Percentiles rank a stretch among this genome's conserved stretches.
Conservation (phyloP, 257 asterid genomes). For the Oldenlandia corymbosa region DNA sequence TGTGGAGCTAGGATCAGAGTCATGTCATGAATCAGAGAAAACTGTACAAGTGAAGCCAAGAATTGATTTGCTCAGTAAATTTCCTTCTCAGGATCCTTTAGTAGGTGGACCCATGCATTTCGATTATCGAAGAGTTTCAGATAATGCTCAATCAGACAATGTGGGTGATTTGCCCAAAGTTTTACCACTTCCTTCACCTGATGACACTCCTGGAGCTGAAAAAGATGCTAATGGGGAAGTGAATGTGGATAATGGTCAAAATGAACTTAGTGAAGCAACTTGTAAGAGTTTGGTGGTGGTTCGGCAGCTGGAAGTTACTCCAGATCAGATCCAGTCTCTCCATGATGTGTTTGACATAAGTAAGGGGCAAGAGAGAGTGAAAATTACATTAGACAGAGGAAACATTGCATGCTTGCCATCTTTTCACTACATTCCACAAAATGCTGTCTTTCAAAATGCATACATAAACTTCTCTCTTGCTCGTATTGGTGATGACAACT, state of each 20-base stretch:
- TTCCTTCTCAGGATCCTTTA: slow-evolving; percentile 1
- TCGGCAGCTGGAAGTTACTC: slow-evolving; percentile 31
- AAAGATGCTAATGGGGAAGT: slow-evolving; percentile 26
- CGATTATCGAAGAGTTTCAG: slow-evolving; percentile 8
- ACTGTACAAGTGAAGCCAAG: background rate
- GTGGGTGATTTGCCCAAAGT: slow-evolving; percentile 21
- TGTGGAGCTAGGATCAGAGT: slow-evolving; percentile 41
- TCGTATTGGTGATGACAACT: slow-evolving; percentile 53
- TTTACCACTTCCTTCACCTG: slow-evolving; percentile 29
- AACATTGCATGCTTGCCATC: slow-evolving; percentile 54
- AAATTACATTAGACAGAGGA: slow-evolving; percentile 56
- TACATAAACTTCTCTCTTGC: slow-evolving; percentile 60
- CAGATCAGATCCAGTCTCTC: slow-evolving; percentile 30
- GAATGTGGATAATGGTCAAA: slow-evolving; percentile 26
- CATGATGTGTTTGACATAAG: slow-evolving; percentile 54
- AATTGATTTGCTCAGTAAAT: background rate
- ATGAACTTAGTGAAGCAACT: slow-evolving; percentile 27
- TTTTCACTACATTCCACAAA: slow-evolving; percentile 72
- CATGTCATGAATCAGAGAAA: slow-evolving; percentile 14
- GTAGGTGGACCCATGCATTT: background rate
- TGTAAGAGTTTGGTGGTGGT: slow-evolving; percentile 32
- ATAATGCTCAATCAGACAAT: slow-evolving; percentile 27
- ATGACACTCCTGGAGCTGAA: slow-evolving; percentile 23
- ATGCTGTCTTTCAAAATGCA: slow-evolving; percentile 67
- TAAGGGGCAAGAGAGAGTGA: slow-evolving; percentile 72